phyloP scores from a whole-genome alignment of 176 grass and related monocot species.

The Aegilops speltoides region DNA sequence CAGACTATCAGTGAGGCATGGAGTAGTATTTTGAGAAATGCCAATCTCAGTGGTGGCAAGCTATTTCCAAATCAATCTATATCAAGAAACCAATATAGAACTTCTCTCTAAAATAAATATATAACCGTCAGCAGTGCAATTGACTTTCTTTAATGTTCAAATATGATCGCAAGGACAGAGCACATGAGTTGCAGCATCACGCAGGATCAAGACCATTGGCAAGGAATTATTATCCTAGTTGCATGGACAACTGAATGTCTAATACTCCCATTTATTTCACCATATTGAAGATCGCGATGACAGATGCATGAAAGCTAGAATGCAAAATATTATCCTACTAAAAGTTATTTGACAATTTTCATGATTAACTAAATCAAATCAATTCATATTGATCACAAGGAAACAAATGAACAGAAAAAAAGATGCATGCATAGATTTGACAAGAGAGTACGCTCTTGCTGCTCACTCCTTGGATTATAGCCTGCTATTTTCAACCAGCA shows the following conservation, averaged over 20 bases:
- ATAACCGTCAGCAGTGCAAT: background rate
- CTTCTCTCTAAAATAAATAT: background rate
- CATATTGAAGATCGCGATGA: background rate
- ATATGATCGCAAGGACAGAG: background rate
- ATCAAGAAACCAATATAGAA: background rate
- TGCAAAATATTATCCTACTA: background rate
- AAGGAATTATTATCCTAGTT: background rate
- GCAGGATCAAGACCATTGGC: background rate
- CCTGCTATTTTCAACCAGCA: constrained; percentile 1
- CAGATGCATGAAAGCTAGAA: background rate
- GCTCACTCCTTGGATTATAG: background rate
- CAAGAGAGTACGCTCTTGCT: background rate
- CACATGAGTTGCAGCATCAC: background rate
- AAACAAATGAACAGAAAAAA: background rate
- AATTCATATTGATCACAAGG: background rate
- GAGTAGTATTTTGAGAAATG: background rate
- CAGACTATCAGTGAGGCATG: background rate
- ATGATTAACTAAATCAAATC: background rate
- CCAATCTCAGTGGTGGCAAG: background rate
- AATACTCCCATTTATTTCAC: background rate
- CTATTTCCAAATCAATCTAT: background rate
- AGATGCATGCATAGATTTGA: background rate
- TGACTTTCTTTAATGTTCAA: background rate
- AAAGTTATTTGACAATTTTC: background rate
- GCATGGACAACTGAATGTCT: background rate